Evolutionary conservation across 2,329 filamentous ascomycete genomes (phyloP).

Genomic region (Periconia macrospinosa): DNA sequence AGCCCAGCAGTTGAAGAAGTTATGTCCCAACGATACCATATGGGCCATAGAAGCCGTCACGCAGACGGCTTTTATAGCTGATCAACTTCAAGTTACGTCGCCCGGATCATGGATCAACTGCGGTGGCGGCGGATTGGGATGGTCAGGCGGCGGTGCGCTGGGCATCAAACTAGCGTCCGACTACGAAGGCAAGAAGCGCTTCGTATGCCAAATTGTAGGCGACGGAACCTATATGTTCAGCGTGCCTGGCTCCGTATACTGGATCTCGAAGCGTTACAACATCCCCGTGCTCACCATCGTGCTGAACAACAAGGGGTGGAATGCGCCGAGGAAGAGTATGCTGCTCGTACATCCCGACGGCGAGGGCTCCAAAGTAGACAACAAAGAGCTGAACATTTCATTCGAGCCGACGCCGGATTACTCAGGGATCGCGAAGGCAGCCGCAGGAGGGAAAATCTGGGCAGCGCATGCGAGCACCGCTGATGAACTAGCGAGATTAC

Average conservation of each 20-base stretch:
- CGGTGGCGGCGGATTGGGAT: constrained; percentile 77
- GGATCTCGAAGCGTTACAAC: constrained; percentile 67
- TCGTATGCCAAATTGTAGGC: constrained; percentile 58
- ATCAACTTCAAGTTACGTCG: constrained; percentile 68
- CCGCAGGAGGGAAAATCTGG: constrained; percentile 64
- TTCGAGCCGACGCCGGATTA: constrained; percentile 70
- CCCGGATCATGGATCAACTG: constrained; percentile 81
- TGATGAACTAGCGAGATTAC: constrained; percentile 55
- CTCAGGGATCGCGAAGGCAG: constrained; percentile 67
- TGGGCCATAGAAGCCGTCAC: constrained; percentile 81
- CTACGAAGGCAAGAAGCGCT: constrained; percentile 44
- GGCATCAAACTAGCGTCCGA: constrained; percentile 75
- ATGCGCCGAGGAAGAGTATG: constrained; percentile 64
- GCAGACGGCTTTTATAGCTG: constrained; percentile 65
- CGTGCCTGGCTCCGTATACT: constrained; percentile 67
- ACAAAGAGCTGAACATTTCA: constrained; percentile 67
- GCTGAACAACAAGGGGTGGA: constrained; percentile 72
- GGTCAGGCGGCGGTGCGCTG: constrained; percentile 74
- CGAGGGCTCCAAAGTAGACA: constrained; percentile 61
- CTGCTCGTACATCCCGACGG: constrained; percentile 68
- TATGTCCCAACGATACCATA: constrained; percentile 67
- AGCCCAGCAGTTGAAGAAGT: constrained; percentile 58
- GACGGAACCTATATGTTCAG: constrained; percentile 70
- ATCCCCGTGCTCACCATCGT: constrained; percentile 69
- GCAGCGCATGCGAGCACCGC: constrained; percentile 61